Evolutionary conservation across 768 basidiomycete genomes (phyloP), one percentile per base, ranked within the genome.

Genomic region (Gymnopilus dilepis): DNA sequence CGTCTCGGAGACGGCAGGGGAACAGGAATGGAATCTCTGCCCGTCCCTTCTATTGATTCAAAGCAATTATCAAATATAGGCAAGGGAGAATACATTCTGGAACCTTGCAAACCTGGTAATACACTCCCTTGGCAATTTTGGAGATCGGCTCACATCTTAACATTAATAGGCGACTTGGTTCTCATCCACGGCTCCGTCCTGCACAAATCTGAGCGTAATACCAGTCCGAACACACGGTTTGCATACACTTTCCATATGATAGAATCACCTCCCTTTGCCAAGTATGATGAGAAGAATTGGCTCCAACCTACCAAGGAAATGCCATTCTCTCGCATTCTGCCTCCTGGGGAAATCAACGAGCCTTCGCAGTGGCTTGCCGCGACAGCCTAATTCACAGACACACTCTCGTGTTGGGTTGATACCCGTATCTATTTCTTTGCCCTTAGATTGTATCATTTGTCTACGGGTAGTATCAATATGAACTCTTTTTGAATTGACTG

Each of bases 201-300:
- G 62, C 97, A 99, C 78, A 95, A 94, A 72, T 94, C 92, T 0
- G 92, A 94, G 71, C 85, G 86, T 56, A 99, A 99, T 73, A 83
- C 82, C 1, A 94, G 92, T 56, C 78, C 84, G 21, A 82, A 88
- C 62, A 94, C 94, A 1, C 84, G 97, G 58, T 93, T 88, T 65
- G 96, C 96, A 28, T 99, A 99, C 72, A 99, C 97, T 0, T 98
- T 97, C 74, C 96, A 95, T 67, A 94, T 94, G 92, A 89, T 95
- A 50, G 93, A 97, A 69, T 89, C 84, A 19, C 82, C 83, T 40
- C 89, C 86, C 22, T 76, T 82, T 67, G 91, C 87, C 6, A 75
- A 70, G 40, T 97, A 96, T 60, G 97, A 98, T 63, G 83, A 86
- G 69, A 93, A 92, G 84, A 98, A 97, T 71, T 97, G 96, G 96